These are phyloP conservation scores for Phytophthora foliorum DNA, from an alignment of 352 stramenopile species.

Conservation along the genomic window DNA sequence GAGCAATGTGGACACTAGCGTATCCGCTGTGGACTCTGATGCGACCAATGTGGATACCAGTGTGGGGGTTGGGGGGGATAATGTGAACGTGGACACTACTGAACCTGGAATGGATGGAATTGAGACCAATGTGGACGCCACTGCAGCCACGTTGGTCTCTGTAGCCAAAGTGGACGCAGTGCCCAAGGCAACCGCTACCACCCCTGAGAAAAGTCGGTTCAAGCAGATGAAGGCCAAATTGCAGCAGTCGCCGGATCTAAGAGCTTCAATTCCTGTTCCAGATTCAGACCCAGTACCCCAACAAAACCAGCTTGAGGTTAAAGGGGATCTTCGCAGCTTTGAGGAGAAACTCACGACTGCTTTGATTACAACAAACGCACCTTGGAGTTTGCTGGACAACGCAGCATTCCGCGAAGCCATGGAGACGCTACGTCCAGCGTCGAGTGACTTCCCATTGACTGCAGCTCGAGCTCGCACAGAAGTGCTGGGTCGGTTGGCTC, in stretches of 20 bases:
- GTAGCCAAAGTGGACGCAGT: neutral
- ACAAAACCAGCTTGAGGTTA: neutral
- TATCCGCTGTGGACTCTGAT: neutral
- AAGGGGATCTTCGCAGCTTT: slow-evolving; percentile 16
- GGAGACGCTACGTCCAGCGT: slow-evolving; percentile 18
- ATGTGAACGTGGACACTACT: neutral
- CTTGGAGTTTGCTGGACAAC: slow-evolving; percentile 45
- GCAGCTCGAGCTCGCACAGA: slow-evolving; percentile 30
- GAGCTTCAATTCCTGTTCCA: neutral
- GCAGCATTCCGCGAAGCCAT: slow-evolving; percentile 39
- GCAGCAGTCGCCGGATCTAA: neutral
- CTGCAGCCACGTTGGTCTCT: neutral
- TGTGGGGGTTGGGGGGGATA: neutral
- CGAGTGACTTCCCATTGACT: slow-evolving; percentile 40
- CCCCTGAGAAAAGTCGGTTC: neutral
- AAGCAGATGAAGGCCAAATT: slow-evolving; percentile 7
- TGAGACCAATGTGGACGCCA: neutral
- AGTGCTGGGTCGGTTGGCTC: slow-evolving; percentile 33
- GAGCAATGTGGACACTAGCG: neutral
- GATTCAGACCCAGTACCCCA: neutral
- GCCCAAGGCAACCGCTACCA: neutral
- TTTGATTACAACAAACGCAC: slow-evolving; percentile 30
- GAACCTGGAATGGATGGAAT: neutral
- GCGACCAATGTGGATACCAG: neutral
- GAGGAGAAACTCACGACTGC: slow-evolving; percentile 48